Percentiles rank a stretch among this genome's conserved stretches.
These are phyloP conservation scores for Oryza punctata DNA, from an alignment of 176 grass and related monocot genomes.

Conservation along the genomic window DNA sequence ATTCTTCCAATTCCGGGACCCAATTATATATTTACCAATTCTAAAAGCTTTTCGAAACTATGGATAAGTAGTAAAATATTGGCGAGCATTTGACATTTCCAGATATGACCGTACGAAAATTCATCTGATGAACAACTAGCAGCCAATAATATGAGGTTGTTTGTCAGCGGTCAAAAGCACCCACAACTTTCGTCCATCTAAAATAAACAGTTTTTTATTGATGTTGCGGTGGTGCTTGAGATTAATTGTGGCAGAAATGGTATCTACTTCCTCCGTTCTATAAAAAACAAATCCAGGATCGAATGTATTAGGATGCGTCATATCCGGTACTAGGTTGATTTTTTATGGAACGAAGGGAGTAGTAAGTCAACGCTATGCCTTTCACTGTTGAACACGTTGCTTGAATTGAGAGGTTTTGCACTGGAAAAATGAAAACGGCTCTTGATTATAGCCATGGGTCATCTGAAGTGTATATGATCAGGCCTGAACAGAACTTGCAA, in stretches of 20 bases:
- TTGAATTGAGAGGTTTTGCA: neutral
- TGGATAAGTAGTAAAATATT: neutral
- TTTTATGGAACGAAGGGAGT: too few relatives aligned
- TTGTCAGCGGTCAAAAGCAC: neutral
- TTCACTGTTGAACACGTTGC: neutral
- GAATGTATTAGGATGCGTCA: too few relatives aligned
- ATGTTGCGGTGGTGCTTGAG: neutral
- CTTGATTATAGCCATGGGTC: neutral
- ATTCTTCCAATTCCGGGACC: neutral
- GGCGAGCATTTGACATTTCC: neutral
- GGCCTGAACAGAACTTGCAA: too few relatives aligned
- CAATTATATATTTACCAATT: neutral
- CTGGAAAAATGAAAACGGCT: neutral
- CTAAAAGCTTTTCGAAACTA: neutral
- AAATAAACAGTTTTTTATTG: neutral
- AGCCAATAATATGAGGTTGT: neutral
- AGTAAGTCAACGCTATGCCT: neutral
- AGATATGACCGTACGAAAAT: neutral
- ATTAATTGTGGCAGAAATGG: neutral
- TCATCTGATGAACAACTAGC: neutral
- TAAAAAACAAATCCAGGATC: too few relatives aligned
- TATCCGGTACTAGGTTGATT: too few relatives aligned
- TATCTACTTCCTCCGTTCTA: too few relatives aligned
- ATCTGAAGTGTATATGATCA: neutral
- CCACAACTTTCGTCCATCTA: neutral